Percentiles rank a stretch among this genome's conserved stretches.
Conservation (phyloP, 2,329 filamentous ascomycete species). For the Cryphonectria parasitica region DNA sequence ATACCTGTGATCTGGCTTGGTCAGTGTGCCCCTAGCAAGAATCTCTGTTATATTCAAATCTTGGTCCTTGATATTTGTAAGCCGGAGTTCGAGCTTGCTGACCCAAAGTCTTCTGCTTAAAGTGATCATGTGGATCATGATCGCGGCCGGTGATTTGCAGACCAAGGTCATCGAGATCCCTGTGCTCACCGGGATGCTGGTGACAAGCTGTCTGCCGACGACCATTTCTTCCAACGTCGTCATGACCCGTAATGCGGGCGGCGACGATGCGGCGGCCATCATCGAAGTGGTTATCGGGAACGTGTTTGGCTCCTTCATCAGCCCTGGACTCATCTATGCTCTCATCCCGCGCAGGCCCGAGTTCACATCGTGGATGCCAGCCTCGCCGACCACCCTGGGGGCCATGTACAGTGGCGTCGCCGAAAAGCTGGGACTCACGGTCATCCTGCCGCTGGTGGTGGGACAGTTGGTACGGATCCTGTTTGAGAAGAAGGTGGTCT, state of each 20-base stretch:
- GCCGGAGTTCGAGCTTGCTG: slow-evolving; percentile 21
- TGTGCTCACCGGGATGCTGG: slow-evolving; percentile 69
- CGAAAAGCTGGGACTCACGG: slow-evolving; percentile 69
- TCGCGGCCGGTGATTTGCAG: slow-evolving; percentile 51
- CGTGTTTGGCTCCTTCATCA: slow-evolving; percentile 68
- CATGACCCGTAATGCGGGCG: slow-evolving; percentile 71
- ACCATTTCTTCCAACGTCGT: slow-evolving; percentile 76
- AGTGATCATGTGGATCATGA: slow-evolving; percentile 52
- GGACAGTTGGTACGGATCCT: slow-evolving; percentile 63
- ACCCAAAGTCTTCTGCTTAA: slow-evolving; percentile 15
- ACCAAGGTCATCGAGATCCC: slow-evolving; percentile 64
- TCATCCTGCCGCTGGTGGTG: slow-evolving; percentile 65
- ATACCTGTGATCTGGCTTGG: slow-evolving; percentile 66
- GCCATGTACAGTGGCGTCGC: slow-evolving; percentile 69
- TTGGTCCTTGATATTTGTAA: too few species aligned
- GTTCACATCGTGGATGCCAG: slow-evolving; percentile 59
- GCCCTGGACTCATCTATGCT: slow-evolving; percentile 65
- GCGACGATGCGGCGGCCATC: slow-evolving; percentile 67
- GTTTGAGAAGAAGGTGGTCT: slow-evolving; percentile 55
- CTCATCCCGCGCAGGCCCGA: slow-evolving; percentile 57
- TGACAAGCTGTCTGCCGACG: slow-evolving; percentile 70
- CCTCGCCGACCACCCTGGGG: slow-evolving; percentile 55
- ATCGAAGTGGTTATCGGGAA: slow-evolving; percentile 75
- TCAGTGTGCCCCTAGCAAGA: slow-evolving; percentile 38
- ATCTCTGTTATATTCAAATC: too few species aligned